Base-by-base conservation (phyloP, 2,329 filamentous ascomycete genomes). In the Colletotrichum tropicale region DNA sequence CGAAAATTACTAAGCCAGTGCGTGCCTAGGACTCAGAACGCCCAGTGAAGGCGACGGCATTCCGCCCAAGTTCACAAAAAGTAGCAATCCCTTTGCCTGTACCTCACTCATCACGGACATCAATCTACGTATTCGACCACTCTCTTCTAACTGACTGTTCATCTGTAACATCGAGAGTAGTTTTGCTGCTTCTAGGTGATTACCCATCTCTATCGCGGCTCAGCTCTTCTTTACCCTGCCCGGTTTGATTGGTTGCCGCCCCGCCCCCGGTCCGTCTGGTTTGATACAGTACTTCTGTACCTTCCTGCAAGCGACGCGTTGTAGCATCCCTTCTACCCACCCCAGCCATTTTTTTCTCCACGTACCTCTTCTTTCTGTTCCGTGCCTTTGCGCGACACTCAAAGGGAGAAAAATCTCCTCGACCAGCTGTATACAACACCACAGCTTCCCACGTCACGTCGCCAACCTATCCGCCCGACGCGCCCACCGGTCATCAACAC, bases 341-440 rank as follows among this genome's bases (percentile, higher is more conserved):
- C 72, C 72, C 73, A 75, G 69, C 73, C 69, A 56, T 48, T 75
- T 75, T 75, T 75, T 75, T 67, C 73, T 75, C 73, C 73, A 75
- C 73, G 73, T 52, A 72, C 67, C 55, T 70, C 32, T 66, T 66
- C 61, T 73, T 66, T 64, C 67, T 15, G 24, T 34, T 12, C 13
- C 61, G 55, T 62, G 61, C 69, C 68, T 72, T 64, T 68, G 62
- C 73, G 69, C 69, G 16, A 38, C 60, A 71, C 61, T 56, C 56
- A 67, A 18, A 58, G 52, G 21, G 66, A 52, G 38, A 74, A 76
- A 74, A 74, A 68, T 8, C 70, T 76, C 65, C 58, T 68, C 73
- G 21, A 74, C 58, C 18, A 48, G 38, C 62, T 72, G 32, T 67
- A 34, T 24, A n/a, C 30, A 65, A 62, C 58, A 34, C 13, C 58